Evolutionary conservation across 2,329 filamentous ascomycete genomes (phyloP), one percentile per base, ranked within the genome.

Genomic region (Cercospora citrullina): DNA sequence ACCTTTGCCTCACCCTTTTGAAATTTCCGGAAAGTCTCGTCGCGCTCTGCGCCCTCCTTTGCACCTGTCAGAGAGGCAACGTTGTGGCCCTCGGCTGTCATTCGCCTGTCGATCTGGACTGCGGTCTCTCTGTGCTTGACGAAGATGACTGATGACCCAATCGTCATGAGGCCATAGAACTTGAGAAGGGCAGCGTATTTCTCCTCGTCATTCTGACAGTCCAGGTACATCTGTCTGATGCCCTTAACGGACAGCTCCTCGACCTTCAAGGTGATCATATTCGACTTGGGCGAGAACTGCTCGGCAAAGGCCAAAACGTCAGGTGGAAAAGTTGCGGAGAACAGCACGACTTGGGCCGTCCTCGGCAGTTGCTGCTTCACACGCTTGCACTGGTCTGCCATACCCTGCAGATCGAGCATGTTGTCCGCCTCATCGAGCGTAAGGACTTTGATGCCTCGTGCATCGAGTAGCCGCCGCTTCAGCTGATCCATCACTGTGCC

Each of bases 401-500:
- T 85, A 62, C 95, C 94, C 81, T 97, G 93, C 80, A 94, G 91
- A 77, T 98, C 95, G 68, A 99, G 84, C 95, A 99, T 99, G 82
- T 97, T 98, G 82, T 99, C 95, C 66, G 95, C 95, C 83, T 99
- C 95, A 76, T 99, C 95, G 63, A 99, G 86, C 65, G 97, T 94
- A 69, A 99, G 86, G 8, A 96, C 87, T 79, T 89, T 92, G 73
- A 99, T 84, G 67, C 89, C 82, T 18, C 86, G 87, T 0, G 88
- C 81, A 73, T 96, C 88, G 71, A 99, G 86, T 76, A 91, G 87
- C 72, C 89, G 87, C 75, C 90, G 89, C 76, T 90, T 90, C 75
- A 97, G 90, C 75, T 95, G 85, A 76, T 98, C 95, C 84, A 91
- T 90, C 60, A 95, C 92, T 0, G 94, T 98, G 65, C 95, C 95